These are phyloP conservation scores for Lathyrus oleraceus DNA, from an alignment of 306 rosid species.

Conservation along the genomic window DNA sequence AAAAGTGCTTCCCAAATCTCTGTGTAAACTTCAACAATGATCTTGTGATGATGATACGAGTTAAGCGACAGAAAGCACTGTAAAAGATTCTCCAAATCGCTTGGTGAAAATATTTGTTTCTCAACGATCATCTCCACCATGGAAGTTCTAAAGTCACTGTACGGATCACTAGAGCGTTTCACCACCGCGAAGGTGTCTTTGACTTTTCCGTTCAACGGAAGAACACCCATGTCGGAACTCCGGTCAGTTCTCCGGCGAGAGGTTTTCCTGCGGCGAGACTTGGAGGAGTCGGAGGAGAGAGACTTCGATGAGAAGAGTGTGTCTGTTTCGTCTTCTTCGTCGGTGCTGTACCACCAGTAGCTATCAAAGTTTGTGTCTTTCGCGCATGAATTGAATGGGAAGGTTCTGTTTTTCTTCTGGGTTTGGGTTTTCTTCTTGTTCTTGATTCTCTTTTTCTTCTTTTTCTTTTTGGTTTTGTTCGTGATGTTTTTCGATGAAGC, in stretches of 20 bases:
- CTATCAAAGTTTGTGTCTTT: conserved; percentile 54
- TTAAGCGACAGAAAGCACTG: conserved; percentile 84
- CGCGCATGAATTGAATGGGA: conserved; percentile 52
- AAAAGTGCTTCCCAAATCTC: conserved; percentile 95
- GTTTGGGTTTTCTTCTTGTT: conserved; percentile 43
- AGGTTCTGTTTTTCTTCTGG: conserved; percentile 37
- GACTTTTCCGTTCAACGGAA: conserved; percentile 72
- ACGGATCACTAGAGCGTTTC: conserved; percentile 90
- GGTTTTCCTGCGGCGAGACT: conserved; percentile 39
- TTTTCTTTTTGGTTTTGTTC: conserved; percentile 22
- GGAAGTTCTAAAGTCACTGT: conserved; percentile 82
- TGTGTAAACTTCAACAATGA: conserved; percentile 79
- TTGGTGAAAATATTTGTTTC: conserved; percentile 75
- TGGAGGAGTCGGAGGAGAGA: conserved; percentile 76
- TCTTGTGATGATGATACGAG: conserved; percentile 66
- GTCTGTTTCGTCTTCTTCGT: conserved; percentile 73
- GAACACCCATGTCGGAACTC: conserved; percentile 53
- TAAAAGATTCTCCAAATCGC: conserved; percentile 81
- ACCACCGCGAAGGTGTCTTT: conserved; percentile 89
- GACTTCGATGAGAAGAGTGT: conserved; percentile 78
- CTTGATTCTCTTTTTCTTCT: conserved; percentile 22
- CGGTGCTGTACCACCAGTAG: conserved; percentile 78
- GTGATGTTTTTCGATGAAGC: not conserved
- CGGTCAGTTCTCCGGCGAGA: conserved; percentile 41
- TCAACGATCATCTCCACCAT: conserved; percentile 97